Percentiles rank a stretch among this genome's conserved stretches.
Evolutionary conservation across 2,329 filamentous ascomycete species (phyloP).

Genomic region (Xylaria arbuscula): DNA sequence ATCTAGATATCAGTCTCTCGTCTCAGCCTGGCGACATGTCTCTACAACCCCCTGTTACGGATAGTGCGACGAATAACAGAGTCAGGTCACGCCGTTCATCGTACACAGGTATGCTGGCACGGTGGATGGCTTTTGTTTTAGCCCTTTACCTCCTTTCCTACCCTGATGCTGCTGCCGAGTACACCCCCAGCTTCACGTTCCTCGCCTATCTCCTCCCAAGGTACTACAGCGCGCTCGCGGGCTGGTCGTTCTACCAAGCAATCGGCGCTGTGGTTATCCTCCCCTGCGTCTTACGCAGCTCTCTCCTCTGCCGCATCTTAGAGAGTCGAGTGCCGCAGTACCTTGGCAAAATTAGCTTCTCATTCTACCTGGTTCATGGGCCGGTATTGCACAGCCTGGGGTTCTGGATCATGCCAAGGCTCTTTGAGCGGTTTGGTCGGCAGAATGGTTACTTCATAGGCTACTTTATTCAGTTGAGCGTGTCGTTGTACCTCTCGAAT

Average conservation of each 20-base stretch:
- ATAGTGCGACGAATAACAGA: conserved; percentile 17
- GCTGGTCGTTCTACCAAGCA: conserved; percentile 56
- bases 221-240: conserved; percentile 53
- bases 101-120: conserved; percentile 26
- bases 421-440: conserved; percentile 53
- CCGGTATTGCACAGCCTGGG: conserved; percentile 47
- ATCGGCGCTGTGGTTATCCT: conserved; percentile 54
- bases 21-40: conserved; percentile 34
- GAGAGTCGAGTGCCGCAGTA: conserved; percentile 52
- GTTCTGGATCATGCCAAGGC: conserved; percentile 53
- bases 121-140: conserved; percentile 48
- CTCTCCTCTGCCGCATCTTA: conserved; percentile 45
- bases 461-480: conserved; percentile 48
- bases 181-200: conserved; percentile 53
- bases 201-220: conserved; percentile 51
- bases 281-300: conserved; percentile 52
- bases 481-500: conserved; percentile 52
- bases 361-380: conserved; percentile 55
- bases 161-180: conserved; percentile 54
- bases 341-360: conserved; percentile 55
- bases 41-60: conserved; percentile 33
- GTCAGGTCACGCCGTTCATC: conserved; percentile 19
- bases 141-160: conserved; percentile 56
- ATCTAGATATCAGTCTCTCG: conserved; percentile 51
- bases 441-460: conserved; percentile 49